Conservation (phyloP, 768 basidiomycete species). For the Leccinum olivaceopallidum region DNA sequence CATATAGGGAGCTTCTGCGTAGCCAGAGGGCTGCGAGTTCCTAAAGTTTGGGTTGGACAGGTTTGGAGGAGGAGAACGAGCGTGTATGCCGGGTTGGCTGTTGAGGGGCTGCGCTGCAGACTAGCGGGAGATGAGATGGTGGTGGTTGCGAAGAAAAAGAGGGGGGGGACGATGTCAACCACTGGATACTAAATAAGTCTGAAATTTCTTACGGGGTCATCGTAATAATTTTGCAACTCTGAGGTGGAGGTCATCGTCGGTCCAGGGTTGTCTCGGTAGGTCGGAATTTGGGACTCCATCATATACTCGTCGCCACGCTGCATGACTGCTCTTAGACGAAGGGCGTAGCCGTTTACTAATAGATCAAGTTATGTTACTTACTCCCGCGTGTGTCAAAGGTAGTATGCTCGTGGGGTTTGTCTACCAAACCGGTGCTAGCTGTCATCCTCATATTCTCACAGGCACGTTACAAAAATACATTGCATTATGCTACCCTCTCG, state of each 20-base stretch:
- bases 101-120: slow-evolving; percentile 35
- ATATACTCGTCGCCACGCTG: slow-evolving; percentile 25
- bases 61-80: slow-evolving; percentile 35
- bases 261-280: slow-evolving; percentile 23
- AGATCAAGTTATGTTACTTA: background rate
- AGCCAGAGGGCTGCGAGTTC: slow-evolving; percentile 24
- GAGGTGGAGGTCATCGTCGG: slow-evolving; percentile 12
- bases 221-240: slow-evolving; percentile 33
- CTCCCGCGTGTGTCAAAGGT: no score
- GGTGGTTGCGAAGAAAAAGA: slow-evolving; percentile 3
- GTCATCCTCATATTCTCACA: background rate
- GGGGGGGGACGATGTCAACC: background rate
- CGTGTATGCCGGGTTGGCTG: slow-evolving; percentile 36
- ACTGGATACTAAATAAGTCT: slow-evolving; percentile 10
- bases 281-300: slow-evolving; percentile 25
- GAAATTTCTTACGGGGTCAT: slow-evolving; percentile 22
- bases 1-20: slow-evolving; percentile 29
- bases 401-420: background rate
- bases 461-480: slow-evolving; percentile 1
- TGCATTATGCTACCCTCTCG: background rate
- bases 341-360: background rate
- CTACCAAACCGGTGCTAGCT: background rate
- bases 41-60: slow-evolving; percentile 25
- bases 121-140: background rate
- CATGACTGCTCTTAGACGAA: slow-evolving; percentile 10